Conservation (phyloP, 78 protist species). For the Dictyostelium capitatum region DNA sequence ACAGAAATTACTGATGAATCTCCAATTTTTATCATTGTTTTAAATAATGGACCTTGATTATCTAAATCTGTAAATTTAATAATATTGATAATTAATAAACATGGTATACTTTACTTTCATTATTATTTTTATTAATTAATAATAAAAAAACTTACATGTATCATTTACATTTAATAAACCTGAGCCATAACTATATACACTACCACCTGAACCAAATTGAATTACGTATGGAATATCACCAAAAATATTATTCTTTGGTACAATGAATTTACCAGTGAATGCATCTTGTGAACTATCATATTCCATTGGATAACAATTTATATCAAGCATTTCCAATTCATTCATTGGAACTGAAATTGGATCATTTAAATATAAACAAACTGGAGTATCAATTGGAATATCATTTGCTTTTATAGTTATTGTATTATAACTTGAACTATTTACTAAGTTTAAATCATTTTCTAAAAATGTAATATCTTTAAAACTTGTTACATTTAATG, state of each 20-base stretch:
- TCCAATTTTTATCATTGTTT: neutral
- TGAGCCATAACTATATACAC: neutral
- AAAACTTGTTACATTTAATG: neutral
- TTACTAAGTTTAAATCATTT: neutral
- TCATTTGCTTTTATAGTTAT: neutral
- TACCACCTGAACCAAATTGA: neutral
- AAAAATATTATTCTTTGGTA: neutral
- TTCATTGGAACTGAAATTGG: neutral
- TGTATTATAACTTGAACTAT: neutral
- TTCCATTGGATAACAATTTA: neutral
- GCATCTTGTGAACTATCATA: neutral
- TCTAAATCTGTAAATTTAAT: conserved; percentile 9
- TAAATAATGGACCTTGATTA: neutral
- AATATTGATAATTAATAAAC: no score
- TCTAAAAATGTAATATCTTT: neutral
- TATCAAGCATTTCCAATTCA: neutral
- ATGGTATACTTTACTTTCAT: no score
- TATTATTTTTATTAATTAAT: neutral
- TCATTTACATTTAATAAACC: neutral
- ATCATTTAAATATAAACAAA: neutral
- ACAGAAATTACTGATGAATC: no score
- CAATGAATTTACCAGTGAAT: neutral
- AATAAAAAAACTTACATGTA: neutral
- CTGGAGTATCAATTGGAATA: neutral
- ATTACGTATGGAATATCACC: neutral